A percentile compares a stretch with the other conserved stretches of the same genome.
Evolutionary conservation across 257 asterid genomes (phyloP).

Genomic region (Gardenia jasminoides): DNA sequence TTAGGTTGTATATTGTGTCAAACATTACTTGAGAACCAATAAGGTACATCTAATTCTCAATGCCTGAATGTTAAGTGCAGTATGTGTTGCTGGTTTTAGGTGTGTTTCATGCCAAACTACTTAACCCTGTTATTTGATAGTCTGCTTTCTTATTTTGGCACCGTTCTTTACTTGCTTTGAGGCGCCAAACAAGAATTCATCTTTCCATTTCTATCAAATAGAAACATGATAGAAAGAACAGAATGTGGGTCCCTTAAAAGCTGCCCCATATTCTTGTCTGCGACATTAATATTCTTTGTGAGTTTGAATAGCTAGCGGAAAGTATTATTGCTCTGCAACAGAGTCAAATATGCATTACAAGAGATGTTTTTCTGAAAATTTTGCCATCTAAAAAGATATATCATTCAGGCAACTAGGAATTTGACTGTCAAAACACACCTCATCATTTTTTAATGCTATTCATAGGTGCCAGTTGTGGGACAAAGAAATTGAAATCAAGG

Average conservation of each 20-base stretch:
- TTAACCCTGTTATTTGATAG: not conserved
- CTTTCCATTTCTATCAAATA: not conserved
- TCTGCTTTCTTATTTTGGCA: not conserved
- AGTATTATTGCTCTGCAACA: not conserved
- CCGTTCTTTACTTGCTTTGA: not conserved
- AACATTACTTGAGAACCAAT: not conserved
- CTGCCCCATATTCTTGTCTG: not conserved
- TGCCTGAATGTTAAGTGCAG: not conserved
- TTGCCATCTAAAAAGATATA: not conserved
- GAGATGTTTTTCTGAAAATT: not conserved
- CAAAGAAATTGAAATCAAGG: conserved; percentile 78
- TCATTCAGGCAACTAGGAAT: not conserved
- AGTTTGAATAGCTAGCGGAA: not conserved
- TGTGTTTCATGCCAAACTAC: not conserved
- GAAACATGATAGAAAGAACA: not conserved
- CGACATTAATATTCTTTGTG: not conserved
- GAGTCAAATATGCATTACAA: not conserved
- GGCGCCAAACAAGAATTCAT: not conserved
- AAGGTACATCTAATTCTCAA: not conserved
- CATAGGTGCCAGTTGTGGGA: conserved; percentile 92
- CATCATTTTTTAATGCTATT: conserved; percentile 9
- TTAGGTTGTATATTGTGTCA: not conserved
- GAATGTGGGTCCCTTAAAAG: not conserved
- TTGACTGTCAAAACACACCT: not conserved
- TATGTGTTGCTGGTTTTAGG: not conserved